These are phyloP conservation scores for Astragalus glycyphyllos DNA, from an alignment of 306 rosid species.

Conservation along the genomic window DNA sequence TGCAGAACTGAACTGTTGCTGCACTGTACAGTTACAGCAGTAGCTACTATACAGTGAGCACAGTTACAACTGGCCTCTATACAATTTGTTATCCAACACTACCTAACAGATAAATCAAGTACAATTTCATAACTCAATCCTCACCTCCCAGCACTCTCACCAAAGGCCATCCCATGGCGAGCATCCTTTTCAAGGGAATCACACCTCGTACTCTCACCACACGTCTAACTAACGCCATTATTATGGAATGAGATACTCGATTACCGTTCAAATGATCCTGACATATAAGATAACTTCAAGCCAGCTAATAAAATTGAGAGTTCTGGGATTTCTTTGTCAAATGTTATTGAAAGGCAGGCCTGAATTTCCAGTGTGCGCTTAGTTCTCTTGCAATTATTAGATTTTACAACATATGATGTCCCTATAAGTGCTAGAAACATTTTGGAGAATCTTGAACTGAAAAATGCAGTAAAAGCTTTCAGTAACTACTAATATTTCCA, in stretches of 20 bases:
- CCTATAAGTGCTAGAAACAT: conserved; percentile 82
- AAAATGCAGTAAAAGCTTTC: conserved; percentile 79
- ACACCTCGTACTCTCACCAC: too few species aligned
- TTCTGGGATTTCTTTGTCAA: conserved; percentile 55
- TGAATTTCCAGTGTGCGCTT: conserved; percentile 76
- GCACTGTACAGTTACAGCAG: too few species aligned
- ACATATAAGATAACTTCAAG: conserved; percentile 75
- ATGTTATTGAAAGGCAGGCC: conserved; percentile 88
- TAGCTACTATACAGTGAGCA: too few species aligned
- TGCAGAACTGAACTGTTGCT: too few species aligned
- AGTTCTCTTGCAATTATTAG: conserved; percentile 79
- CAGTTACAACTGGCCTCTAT: too few species aligned
- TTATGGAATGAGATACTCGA: conserved; percentile 37
- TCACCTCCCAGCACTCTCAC: too few species aligned
- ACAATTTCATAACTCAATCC: too few species aligned
- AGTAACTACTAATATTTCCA: conserved; percentile 84
- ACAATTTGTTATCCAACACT: too few species aligned
- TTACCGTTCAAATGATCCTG: conserved; percentile 59
- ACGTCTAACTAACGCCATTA: too few species aligned
- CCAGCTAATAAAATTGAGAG: conserved; percentile 59
- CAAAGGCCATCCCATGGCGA: too few species aligned
- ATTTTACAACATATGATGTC: conserved; percentile 68
- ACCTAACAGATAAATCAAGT: too few species aligned
- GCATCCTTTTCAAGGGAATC: too few species aligned
- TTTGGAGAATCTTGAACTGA: conserved; percentile 76